Base-by-base conservation (phyloP, 176 grass and related monocot species). In the Bromus sterilis region DNA sequence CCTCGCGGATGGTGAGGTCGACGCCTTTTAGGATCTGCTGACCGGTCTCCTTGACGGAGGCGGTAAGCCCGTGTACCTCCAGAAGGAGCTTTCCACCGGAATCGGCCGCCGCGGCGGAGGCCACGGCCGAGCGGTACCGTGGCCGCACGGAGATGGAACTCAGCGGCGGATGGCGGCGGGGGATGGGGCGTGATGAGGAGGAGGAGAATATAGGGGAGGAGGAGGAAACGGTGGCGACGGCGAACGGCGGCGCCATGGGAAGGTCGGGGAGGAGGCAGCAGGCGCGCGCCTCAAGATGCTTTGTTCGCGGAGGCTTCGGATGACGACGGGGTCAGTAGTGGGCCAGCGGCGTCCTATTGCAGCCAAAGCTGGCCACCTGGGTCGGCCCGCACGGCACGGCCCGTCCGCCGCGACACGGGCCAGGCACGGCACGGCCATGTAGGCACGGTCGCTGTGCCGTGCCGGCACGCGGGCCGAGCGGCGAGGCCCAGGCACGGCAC, bases 61-160 rank as follows among this genome's bases (percentile, higher is more conserved):
- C 94, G 77, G 85, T 91, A 79, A 97, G 89, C 29, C 83, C 89
- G 73, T 78, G 86, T 20, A 94, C 87, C 78, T 92, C 94, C 79
- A 97, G 77, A 23, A 97, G 74, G 82, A 66, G 51, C 18, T 51
- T 72, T 11, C 76, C 51, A 34, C 67, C 39, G 8, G 77, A 18
- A n/a, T 80, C 88, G 49, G 33, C 78, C 41, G 81, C 67, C 10
- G 69, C 57, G 26, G 84, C 57, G 72, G 75, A 51, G 30, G 89
- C 34, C 32, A 80, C 77, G 16, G 80, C 71, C 42, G 78, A 71
- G 46, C 85, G 35, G 24, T 37, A 41, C 18, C 75, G 63, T 78
- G 67, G 49, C 32, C 57, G 51, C 18, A 73, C 34, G n/a, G 51
- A 84, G 49, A 81, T 1, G 32, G 48, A 83, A 10, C 65, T 59